A percentile compares a stretch with the other conserved stretches of the same genome.
These are phyloP conservation scores for Phialemoniopsis sp. DNA, from an alignment of 2,329 filamentous ascomycete genomes.

Conservation along the genomic window DNA sequence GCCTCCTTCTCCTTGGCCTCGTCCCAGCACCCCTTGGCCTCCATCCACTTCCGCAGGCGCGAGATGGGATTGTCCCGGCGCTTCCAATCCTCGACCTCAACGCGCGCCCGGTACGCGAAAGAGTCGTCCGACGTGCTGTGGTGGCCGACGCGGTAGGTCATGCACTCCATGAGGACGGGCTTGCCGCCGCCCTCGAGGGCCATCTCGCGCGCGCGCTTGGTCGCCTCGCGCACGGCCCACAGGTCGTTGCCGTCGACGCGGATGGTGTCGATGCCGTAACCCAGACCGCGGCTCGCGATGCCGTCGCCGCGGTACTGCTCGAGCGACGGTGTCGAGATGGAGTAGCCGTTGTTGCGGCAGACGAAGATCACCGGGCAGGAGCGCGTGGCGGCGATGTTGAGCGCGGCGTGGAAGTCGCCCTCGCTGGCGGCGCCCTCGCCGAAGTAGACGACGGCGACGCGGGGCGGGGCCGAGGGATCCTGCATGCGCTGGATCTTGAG, in stretches of 20 bases:
- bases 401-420: conserved; percentile 76
- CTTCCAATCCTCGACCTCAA: conserved; percentile 92
- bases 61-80: conserved; percentile 30
- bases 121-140: conserved; percentile 97
- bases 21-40: conserved; percentile 77
- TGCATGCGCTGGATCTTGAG: conserved; percentile 68
- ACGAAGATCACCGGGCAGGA: conserved; percentile 75
- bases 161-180: conserved; percentile 86
- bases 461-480: conserved; percentile 53
- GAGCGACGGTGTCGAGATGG: conserved; percentile 73
- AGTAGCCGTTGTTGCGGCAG: conserved; percentile 80
- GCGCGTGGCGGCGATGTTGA: conserved; percentile 77
- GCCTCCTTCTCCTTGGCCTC: conserved; percentile 68
- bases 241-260: conserved; percentile 81
- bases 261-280: conserved; percentile 81
- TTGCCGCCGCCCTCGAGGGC: conserved; percentile 77
- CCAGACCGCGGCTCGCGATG: conserved; percentile 71
- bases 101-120: conserved; percentile 88
- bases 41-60: conserved; percentile 64
- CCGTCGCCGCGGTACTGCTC: conserved; percentile 82
- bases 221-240: conserved; percentile 71
- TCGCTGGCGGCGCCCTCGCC: conserved; percentile 79
- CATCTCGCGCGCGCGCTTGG: conserved; percentile 65
- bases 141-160: conserved; percentile 95
- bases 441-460: conserved; percentile 73